Evolutionary conservation across 352 stramenopile species (phyloP).

Genomic region (Globisporangium lucens): DNA sequence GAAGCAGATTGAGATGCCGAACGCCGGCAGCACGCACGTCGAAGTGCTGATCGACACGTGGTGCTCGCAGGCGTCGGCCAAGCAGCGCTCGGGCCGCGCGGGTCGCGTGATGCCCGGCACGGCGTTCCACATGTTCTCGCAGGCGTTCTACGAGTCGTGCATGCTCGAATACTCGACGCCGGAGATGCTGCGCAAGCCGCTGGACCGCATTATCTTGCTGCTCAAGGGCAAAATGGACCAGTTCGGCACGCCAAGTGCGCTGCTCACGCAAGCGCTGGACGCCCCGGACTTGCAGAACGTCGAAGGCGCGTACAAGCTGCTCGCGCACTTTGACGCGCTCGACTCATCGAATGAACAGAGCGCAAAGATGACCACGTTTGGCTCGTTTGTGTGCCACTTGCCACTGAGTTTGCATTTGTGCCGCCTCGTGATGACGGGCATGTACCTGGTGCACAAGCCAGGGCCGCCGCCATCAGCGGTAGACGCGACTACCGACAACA

Average conservation of each 20-base stretch:
- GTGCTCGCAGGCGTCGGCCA: slow-evolving; percentile 92
- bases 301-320: slow-evolving; percentile 70
- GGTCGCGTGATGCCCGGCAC: slow-evolving; percentile 91
- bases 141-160: slow-evolving; percentile 57
- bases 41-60: slow-evolving; percentile 85
- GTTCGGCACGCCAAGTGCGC: slow-evolving; percentile 64
- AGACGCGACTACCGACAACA: not conserved
- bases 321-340: slow-evolving; percentile 69
- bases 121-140: slow-evolving; percentile 88
- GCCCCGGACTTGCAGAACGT: slow-evolving; percentile 68
- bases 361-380: slow-evolving; percentile 71
- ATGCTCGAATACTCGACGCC: slow-evolving; percentile 83
- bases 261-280: slow-evolving; percentile 68
- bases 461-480: not conserved
- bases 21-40: slow-evolving; percentile 53
- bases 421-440: slow-evolving; percentile 65
- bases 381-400: slow-evolving; percentile 75
- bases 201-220: slow-evolving; percentile 78
- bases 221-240: slow-evolving; percentile 70
- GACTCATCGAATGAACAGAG: slow-evolving; percentile 47
- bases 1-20: slow-evolving; percentile 84
- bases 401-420: slow-evolving; percentile 75
- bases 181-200: slow-evolving; percentile 76
- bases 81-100: slow-evolving; percentile 85
- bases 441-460: slow-evolving; percentile 37